Base-by-base conservation (phyloP, 176 grass and related monocot species). In the Hsuehochloa calcarea region DNA sequence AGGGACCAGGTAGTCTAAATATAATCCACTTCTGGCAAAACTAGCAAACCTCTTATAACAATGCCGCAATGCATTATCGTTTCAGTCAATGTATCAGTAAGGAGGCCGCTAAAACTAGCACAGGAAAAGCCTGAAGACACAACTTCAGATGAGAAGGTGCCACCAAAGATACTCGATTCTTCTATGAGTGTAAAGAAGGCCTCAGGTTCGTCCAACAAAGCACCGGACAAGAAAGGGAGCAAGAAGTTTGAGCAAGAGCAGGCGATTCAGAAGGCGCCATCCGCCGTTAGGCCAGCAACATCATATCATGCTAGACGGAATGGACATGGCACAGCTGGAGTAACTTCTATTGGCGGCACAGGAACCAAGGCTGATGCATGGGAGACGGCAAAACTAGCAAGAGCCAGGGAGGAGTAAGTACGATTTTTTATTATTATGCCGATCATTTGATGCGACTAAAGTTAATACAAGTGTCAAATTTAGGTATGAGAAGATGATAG, bases 401-500 rank as follows among this genome's bases (percentile, higher is more conserved):
- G 79, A 66, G 84, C 94, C 70, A 89, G 14, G 82, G 68, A 89
- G 20, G 84, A 92, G 96, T 95, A 75, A 72, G 64, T 77, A 75
- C 6, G 40, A 27, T 27, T 8, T 37, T 80, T 80, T 19, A n/a
- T 52, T 58, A 14, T 22, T 68, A 45, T 50, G 27, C 31, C 11
- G 13, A 54, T 10, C 4, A 50, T 43, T 82, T 85, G 13, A 44
- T 62, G 25, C 12, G 8, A 37, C 15, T 44, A 63, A 10, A 50
- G 46, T 44, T 89, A 40, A 92, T 10, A 37, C 14, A 5, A 14
- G 66, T 38, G 31, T 25, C 31, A 25, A 85, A 71, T 85, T 46
- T 63, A 95, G 96, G 85, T 91, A 86, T 49, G 74, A 96, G 8
- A 96, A 92, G 78, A 90, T 89, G 91, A 88, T 87, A 0, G 14